Base-by-base conservation (phyloP, 306 rosid species). In the Rubus parviflorus region DNA sequence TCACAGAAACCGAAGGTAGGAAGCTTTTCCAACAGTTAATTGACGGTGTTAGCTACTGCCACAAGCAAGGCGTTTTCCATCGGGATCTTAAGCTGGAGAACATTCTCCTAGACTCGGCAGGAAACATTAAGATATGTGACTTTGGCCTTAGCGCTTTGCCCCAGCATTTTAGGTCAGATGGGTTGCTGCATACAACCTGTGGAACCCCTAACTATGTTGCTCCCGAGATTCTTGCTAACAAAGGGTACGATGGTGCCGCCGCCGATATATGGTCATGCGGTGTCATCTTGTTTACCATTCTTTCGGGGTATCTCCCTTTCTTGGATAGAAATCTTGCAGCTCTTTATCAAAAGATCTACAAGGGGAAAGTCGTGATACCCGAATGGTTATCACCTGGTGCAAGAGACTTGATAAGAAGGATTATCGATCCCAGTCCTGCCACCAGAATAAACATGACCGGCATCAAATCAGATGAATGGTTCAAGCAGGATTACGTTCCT, bases 181-280 rank as follows among this genome's bases (percentile, higher is more conserved):
- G 97, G 19, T 78, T 95, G 82, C 85, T 92, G 76, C 97, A 95
- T 72, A 95, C 98, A 63, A 95, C 92, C 7, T 95, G 97, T 80
- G 98, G 98, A 87, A 95, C 97, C 84, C 97, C 98, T 40, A 90
- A 87, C 78, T 95, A 95, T 83, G 97, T 92, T 58, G 98, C 98
- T 48, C 98, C 97, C 1, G 98, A 95, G 87, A 63, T 92, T 81
- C 86, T 95, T 56, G 87, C 83, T 30, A 89, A 89, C 38, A 81
- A 82, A 74, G 97, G 98, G n/a, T 95, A 95, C 67, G 80, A 90
- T 6, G 98, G 97, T 61, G 92, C 95, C 53, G 77, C 92, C 86
- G 82, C 95, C 13, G 98, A 94, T 80, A 73, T 77, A 62, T 95
- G 98, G 97, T 85, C 97, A 4, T 95, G 97, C 66, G 98, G 98